Evolutionary conservation across 2,329 filamentous ascomycete species (phyloP).

Genomic region (Hypoxylon rubiginosum): DNA sequence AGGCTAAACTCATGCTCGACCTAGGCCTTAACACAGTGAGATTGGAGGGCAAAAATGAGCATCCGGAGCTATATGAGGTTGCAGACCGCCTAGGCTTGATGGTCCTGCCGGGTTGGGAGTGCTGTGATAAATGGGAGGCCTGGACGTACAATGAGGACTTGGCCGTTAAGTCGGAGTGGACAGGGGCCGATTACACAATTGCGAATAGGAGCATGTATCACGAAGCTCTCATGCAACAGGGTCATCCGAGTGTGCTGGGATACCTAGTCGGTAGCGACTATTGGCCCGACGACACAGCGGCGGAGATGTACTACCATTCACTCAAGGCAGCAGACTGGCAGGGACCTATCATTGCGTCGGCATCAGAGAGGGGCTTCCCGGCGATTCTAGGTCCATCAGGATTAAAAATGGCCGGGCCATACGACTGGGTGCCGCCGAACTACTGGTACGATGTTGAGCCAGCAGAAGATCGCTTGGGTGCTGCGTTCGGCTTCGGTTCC

Average conservation of each 20-base stretch:
- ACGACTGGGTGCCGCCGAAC: constrained; percentile 75
- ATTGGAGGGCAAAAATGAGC: constrained; percentile 75
- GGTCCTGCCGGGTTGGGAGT: constrained; percentile 74
- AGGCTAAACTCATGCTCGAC: constrained; percentile 68
- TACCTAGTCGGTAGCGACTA: constrained; percentile 74
- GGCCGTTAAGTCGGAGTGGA: constrained; percentile 60
- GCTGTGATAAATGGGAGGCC: constrained; percentile 77
- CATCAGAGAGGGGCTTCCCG: constrained; percentile 67
- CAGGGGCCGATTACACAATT: constrained; percentile 65
- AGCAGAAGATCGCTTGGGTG: constrained; percentile 60
- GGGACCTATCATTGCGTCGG: constrained; percentile 69
- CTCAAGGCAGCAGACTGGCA: constrained; percentile 67
- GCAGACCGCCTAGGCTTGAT: constrained; percentile 72
- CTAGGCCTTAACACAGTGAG: constrained; percentile 74
- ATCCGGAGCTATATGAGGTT: constrained; percentile 70
- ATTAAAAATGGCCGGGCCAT: constrained; percentile 76
- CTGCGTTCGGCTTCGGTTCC: constrained; percentile 73
- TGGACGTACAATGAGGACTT: constrained; percentile 72
- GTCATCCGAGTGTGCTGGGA: constrained; percentile 69
- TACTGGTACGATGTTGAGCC: constrained; percentile 70
- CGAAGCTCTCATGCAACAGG: constrained; percentile 71
- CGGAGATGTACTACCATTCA: constrained; percentile 65
- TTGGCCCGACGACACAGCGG: constrained; percentile 71
- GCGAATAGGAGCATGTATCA: constrained; percentile 69
- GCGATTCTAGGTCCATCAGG: constrained; percentile 66